Evolutionary conservation across 768 basidiomycete species (phyloP).

Genomic region (Termitomyces sp.): DNA sequence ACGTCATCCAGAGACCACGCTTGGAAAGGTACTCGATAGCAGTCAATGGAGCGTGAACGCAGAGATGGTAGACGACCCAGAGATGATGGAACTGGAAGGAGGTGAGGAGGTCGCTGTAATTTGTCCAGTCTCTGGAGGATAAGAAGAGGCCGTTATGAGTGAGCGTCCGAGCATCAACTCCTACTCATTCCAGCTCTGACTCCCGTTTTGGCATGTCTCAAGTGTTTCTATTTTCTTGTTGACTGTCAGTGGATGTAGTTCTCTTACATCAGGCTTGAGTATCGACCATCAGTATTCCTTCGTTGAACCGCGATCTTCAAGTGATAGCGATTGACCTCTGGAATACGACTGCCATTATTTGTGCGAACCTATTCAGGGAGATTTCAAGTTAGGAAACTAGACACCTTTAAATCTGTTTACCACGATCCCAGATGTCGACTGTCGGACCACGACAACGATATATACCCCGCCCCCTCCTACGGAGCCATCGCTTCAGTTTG

Average conservation of each 20-base stretch:
- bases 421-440: background rate
- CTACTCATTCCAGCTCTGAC: background rate
- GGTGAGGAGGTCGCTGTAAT: conserved; percentile 82
- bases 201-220: background rate
- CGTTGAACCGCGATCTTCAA: background rate
- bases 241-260: background rate
- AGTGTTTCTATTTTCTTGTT: background rate
- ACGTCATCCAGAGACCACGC: conserved; percentile 46
- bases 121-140: conserved; percentile 81
- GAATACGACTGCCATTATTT: background rate
- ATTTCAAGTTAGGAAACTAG: background rate
- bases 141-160: conserved; percentile 4
- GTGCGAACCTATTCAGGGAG: background rate
- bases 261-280: too few species aligned
- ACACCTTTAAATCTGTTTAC: background rate
- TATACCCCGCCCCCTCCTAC: background rate
- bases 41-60: conserved; percentile 80
- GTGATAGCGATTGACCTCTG: background rate
- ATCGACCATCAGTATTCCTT: background rate
- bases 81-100: conserved; percentile 46
- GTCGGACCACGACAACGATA: background rate
- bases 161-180: background rate
- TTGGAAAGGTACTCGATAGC: conserved; percentile 51
- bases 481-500: too few species aligned
- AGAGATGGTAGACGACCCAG: conserved; percentile 70